Conservation (phyloP, 2,329 filamentous ascomycete species). For the Xenoacremonium recifei region DNA sequence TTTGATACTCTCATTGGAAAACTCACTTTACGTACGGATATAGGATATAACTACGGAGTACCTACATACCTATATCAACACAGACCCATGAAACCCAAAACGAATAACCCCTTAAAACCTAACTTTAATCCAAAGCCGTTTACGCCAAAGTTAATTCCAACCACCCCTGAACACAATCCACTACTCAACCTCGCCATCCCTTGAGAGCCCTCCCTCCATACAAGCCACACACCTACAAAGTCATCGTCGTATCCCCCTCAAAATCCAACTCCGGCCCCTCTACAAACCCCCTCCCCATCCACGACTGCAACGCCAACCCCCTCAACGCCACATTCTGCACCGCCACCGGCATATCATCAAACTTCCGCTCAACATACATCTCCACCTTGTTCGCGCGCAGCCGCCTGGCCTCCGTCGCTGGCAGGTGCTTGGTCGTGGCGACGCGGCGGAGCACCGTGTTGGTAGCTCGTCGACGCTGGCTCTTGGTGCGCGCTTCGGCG, state of each 20-base stretch:
- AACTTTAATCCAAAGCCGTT: too few relatives aligned
- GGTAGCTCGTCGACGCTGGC: background rate
- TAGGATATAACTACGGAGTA: background rate
- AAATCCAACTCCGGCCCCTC: background rate
- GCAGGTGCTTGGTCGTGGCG: slow-evolving; percentile 4
- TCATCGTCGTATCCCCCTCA: too few relatives aligned
- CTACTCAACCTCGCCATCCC: too few relatives aligned
- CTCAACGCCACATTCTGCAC: slow-evolving; percentile 17
- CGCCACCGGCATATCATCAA: slow-evolving; percentile 17
- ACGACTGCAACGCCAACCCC: slow-evolving; percentile 1
- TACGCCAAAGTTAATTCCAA: too few relatives aligned
- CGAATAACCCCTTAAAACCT: too few relatives aligned
- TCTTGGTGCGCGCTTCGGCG: background rate
- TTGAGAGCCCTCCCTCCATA: background rate
- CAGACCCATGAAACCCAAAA: background rate
- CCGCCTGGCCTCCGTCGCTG: background rate
- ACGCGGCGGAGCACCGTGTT: background rate
- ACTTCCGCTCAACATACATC: slow-evolving; percentile 1
- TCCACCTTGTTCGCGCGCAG: background rate
- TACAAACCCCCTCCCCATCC: background rate
- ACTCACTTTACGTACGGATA: background rate
- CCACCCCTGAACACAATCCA: too few relatives aligned
- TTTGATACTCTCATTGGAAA: too few relatives aligned
- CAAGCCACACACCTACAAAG: background rate
- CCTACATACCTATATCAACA: background rate